Percentiles rank a stretch among this genome's conserved stretches.
Conservation (phyloP, 2,329 filamentous ascomycete species). For the Neonectria faginata region DNA sequence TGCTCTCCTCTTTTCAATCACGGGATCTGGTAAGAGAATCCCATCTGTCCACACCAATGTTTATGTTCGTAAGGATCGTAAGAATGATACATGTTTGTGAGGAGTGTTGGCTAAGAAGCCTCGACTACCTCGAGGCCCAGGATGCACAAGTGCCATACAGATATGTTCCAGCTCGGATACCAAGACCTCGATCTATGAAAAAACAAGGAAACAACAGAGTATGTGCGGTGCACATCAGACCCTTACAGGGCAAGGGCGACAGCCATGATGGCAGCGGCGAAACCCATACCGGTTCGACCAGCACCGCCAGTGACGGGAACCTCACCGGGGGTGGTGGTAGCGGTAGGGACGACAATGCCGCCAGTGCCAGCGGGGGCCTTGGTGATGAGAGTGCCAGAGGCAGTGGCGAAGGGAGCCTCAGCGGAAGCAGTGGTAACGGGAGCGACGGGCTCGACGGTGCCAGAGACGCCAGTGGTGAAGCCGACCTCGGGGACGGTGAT, state of each 20-base stretch:
- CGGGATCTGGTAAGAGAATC: slow-evolving; percentile 31
- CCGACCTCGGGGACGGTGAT: slow-evolving; percentile 66
- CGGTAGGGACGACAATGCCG: slow-evolving; percentile 50
- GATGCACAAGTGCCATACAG: slow-evolving; percentile 43
- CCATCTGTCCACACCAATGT: slow-evolving; percentile 46
- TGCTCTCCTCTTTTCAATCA: slow-evolving; percentile 34
- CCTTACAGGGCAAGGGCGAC: slow-evolving; percentile 61
- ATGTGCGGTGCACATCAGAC: slow-evolving; percentile 39
- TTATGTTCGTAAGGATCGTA: slow-evolving; percentile 68
- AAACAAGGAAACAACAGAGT: slow-evolving; percentile 41
- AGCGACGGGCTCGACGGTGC: slow-evolving; percentile 37
- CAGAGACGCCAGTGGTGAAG: slow-evolving; percentile 55
- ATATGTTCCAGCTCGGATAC: slow-evolving; percentile 41
- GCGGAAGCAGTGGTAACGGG: slow-evolving; percentile 56
- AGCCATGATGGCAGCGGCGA: slow-evolving; percentile 59
- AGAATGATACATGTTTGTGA: slow-evolving; percentile 59
- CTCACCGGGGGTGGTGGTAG: slow-evolving; percentile 49
- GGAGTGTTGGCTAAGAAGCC: slow-evolving; percentile 33
- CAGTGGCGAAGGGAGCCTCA: slow-evolving; percentile 41
- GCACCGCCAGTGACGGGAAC: slow-evolving; percentile 55
- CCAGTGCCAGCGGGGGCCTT: slow-evolving; percentile 48
- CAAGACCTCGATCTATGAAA: slow-evolving; percentile 45
- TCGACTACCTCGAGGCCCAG: slow-evolving; percentile 32
- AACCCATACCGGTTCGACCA: slow-evolving; percentile 58
- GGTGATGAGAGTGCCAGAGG: slow-evolving; percentile 42